Evolutionary conservation across 2,329 filamentous ascomycete genomes (phyloP).

Genomic region (Monilinia fructicola): DNA sequence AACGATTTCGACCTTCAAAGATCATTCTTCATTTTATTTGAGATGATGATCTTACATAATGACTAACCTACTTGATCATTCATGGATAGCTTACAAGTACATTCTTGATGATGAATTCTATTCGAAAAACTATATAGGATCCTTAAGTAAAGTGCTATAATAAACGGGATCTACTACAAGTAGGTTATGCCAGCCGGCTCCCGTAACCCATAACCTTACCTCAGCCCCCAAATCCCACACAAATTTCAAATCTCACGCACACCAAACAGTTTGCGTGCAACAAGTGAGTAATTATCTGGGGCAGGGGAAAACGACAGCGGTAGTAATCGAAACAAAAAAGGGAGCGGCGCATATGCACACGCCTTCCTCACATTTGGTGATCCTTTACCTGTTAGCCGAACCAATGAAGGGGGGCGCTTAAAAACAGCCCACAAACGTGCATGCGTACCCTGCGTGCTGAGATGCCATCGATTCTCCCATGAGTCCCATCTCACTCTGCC

Average conservation of each 20-base stretch:
- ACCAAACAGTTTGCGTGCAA: not conserved
- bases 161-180: not conserved
- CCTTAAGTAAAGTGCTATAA: not conserved
- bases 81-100: too few relatives aligned
- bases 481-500: slow-evolving; percentile 11
- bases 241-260: not conserved
- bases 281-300: not conserved
- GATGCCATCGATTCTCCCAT: slow-evolving; percentile 3
- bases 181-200: too few relatives aligned
- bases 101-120: not conserved
- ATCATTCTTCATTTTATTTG: too few relatives aligned
- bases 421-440: slow-evolving; percentile 12
- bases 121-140: too few relatives aligned
- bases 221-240: slow-evolving; percentile 10
- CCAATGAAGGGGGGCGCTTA: slow-evolving; percentile 12
- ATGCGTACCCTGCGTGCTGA: slow-evolving; percentile 1
- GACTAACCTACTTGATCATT: not conserved
- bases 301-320: not conserved
- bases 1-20: too few relatives aligned
- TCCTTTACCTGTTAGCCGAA: slow-evolving; percentile 5
- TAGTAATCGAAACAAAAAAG: not conserved
- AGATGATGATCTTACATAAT: not conserved
- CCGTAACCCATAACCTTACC: not conserved
- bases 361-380: not conserved
- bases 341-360: slow-evolving; percentile 5